These are phyloP conservation scores for Termitomyces sp. DNA, from an alignment of 768 basidiomycete genomes.

Conservation along the genomic window DNA sequence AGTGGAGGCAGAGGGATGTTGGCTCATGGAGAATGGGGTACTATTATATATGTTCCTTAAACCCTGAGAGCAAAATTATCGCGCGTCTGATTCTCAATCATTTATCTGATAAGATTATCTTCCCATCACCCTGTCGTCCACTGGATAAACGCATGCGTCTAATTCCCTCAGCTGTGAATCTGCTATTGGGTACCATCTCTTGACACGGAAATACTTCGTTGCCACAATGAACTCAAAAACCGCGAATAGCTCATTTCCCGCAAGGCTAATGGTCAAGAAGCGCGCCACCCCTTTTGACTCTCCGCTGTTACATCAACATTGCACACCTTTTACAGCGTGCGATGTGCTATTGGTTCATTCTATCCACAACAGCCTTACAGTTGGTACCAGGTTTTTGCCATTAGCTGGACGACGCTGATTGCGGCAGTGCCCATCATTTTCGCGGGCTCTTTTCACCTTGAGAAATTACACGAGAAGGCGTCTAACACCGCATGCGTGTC, in stretches of 20 bases:
- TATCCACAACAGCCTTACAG: neutral
- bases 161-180: conserved; percentile 7
- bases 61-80: conserved; percentile 15
- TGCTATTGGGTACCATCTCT: conserved; percentile 3
- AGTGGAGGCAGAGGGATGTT: conserved; percentile 18
- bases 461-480: neutral
- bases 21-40: conserved; percentile 25
- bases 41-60: conserved; percentile 26
- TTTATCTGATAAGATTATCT: conserved; percentile 27
- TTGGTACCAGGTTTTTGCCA: neutral
- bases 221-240: conserved; percentile 2
- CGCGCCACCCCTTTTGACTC: neutral
- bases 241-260: conserved; percentile 27
- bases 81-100: conserved; percentile 7
- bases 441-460: neutral
- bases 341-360: conserved; percentile 17
- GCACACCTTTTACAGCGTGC: conserved; percentile 13
- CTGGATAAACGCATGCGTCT: neutral
- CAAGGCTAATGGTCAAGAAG: conserved; percentile 12
- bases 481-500: neutral
- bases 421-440: neutral
- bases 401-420: neutral
- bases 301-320: conserved; percentile 5
- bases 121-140: neutral
- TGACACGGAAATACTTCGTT: neutral